These are phyloP conservation scores for Cladosporium austrohemisphaericum DNA, from an alignment of 2,329 filamentous ascomycete species.

Conservation along the genomic window DNA sequence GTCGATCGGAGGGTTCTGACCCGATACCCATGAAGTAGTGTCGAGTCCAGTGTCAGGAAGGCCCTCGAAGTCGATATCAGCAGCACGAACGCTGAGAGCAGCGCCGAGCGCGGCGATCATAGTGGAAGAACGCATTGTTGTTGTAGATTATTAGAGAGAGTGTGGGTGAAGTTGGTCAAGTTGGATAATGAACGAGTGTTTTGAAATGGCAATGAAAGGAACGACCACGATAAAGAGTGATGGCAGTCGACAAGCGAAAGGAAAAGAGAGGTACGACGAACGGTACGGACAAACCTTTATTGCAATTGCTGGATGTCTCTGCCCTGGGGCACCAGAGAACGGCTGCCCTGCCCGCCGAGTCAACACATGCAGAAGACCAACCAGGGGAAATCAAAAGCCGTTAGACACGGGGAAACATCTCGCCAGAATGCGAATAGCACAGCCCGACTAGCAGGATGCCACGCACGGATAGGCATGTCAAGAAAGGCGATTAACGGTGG, in stretches of 20 bases:
- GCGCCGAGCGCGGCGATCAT: slow-evolving; percentile 11
- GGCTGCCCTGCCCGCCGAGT: too few species aligned
- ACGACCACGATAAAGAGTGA: slow-evolving; percentile 3
- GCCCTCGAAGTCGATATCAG: slow-evolving; percentile 26
- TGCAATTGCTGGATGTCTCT: too few species aligned
- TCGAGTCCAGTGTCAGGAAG: slow-evolving; percentile 29
- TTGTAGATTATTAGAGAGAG: slow-evolving; percentile 1
- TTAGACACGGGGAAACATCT: too few species aligned
- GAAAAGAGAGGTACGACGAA: too few species aligned
- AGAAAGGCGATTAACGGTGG: too few species aligned
- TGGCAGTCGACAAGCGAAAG: neutral
- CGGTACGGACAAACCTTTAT: too few species aligned
- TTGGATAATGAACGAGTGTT: neutral
- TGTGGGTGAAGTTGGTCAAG: slow-evolving; percentile 7
- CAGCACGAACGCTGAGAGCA: slow-evolving; percentile 11
- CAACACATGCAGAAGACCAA: too few species aligned
- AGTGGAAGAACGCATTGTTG: slow-evolving; percentile 8
- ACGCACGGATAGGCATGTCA: too few species aligned
- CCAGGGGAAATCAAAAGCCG: too few species aligned
- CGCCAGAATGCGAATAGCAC: too few species aligned
- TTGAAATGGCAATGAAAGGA: slow-evolving; percentile 1
- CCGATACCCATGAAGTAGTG: slow-evolving; percentile 25
- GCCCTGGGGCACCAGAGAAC: too few species aligned
- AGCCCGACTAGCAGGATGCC: too few species aligned
- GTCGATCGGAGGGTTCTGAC: slow-evolving; percentile 24